Percentiles rank a stretch among this genome's conserved stretches.
These are phyloP conservation scores for Phyllosticta citriasiana DNA, from an alignment of 2,329 filamentous ascomycete genomes.

Conservation along the genomic window DNA sequence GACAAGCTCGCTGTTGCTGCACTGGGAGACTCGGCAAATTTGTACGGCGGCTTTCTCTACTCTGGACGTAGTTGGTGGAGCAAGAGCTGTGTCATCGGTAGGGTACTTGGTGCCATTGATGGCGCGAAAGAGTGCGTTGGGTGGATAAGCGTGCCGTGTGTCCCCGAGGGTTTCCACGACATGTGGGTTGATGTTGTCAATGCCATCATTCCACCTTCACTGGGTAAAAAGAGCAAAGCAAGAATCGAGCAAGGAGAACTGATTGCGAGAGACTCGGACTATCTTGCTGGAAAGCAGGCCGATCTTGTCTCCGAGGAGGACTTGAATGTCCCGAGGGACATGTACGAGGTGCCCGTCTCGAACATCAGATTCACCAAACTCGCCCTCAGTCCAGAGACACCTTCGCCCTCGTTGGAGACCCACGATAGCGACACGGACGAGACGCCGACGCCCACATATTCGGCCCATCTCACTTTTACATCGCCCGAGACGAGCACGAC, in stretches of 20 bases:
- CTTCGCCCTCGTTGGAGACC: not conserved
- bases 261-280: constrained; percentile 21
- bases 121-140: constrained; percentile 44
- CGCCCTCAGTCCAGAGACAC: not conserved
- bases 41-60: constrained; percentile 47
- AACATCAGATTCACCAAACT: not conserved
- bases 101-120: constrained; percentile 39
- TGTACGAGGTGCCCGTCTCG: not conserved
- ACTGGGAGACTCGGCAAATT: constrained; percentile 41
- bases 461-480: constrained; percentile 26
- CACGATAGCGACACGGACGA: constrained; percentile 8
- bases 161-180: constrained; percentile 32
- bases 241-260: constrained; percentile 29
- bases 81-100: constrained; percentile 44
- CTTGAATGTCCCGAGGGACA: constrained; percentile 29
- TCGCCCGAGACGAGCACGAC: constrained; percentile 13
- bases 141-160: constrained; percentile 38
- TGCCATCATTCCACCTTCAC: constrained; percentile 16
- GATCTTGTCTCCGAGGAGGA: constrained; percentile 22
- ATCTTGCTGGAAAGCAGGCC: constrained; percentile 1
- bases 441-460: constrained; percentile 15
- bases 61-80: constrained; percentile 45
- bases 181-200: constrained; percentile 41
- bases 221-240: constrained; percentile 20
- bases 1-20: constrained; percentile 37